Percentiles rank a stretch among this genome's conserved stretches.
Conservation (phyloP, 1,284 basidiomycete genomes). For the Apiotrichum laibachii region DNA sequence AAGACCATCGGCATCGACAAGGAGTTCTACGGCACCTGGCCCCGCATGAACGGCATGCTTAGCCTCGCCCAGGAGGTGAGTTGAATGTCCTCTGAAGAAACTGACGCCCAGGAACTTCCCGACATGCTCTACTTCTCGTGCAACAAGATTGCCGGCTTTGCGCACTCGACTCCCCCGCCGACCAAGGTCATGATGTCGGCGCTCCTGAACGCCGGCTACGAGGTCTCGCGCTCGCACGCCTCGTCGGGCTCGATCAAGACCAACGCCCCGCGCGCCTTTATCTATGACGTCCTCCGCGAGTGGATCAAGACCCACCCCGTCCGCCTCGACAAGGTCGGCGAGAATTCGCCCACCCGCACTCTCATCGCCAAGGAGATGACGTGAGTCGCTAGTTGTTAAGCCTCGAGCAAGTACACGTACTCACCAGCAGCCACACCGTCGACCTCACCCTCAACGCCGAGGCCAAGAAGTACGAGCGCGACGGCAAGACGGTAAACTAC, state of each 20-base stretch:
- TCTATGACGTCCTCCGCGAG: slow-evolving; percentile 79
- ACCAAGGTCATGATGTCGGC: slow-evolving; percentile 78
- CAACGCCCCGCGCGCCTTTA: slow-evolving; percentile 65
- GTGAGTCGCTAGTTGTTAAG: slow-evolving; percentile 53
- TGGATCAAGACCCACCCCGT: slow-evolving; percentile 77
- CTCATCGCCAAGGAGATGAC: slow-evolving; percentile 65
- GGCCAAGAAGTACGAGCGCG: slow-evolving; percentile 55
- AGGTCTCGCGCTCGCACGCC: slow-evolving; percentile 86
- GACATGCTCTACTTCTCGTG: slow-evolving; percentile 91
- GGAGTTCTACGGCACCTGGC: slow-evolving; percentile 70
- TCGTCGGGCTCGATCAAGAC: slow-evolving; percentile 88
- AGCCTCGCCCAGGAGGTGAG: slow-evolving; percentile 79
- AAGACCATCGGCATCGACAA: slow-evolving; percentile 61
- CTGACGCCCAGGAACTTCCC: slow-evolving; percentile 64
- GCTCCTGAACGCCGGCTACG: slow-evolving; percentile 78
- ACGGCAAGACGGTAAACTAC: slow-evolving; percentile 73
- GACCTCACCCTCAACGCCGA: slow-evolving; percentile 72
- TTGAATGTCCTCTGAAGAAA: slow-evolving; percentile 2
- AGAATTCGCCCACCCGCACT: slow-evolving; percentile 64
- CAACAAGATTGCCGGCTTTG: slow-evolving; percentile 67
- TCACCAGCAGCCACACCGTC: slow-evolving; percentile 58
- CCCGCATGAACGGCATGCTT: slow-evolving; percentile 93
- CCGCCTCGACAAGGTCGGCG: slow-evolving; percentile 71
- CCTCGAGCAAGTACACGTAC: no score
- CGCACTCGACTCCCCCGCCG: slow-evolving; percentile 49